These are phyloP conservation scores for Fomitopsis pinicola DNA, from an alignment of 1,284 basidiomycete genomes.

Conservation along the genomic window DNA sequence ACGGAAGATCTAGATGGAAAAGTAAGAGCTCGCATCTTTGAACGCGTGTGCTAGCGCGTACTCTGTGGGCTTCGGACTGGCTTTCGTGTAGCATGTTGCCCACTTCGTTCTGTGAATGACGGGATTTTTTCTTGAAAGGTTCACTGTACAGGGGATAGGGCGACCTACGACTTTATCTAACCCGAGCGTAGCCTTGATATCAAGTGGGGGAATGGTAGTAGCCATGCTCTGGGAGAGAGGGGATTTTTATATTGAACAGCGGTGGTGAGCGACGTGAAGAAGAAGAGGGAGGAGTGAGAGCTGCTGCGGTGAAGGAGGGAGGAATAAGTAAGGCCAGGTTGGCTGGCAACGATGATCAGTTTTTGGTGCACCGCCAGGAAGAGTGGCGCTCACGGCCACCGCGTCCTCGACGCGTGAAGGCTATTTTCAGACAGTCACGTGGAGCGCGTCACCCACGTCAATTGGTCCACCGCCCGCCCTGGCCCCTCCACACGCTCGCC, in stretches of 20 bases:
- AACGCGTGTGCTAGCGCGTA: constrained; percentile 22
- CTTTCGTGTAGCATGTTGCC: constrained; percentile 58
- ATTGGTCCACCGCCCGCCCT: neutral
- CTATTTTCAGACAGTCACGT: neutral
- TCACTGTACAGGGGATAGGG: neutral
- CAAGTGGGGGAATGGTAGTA: neutral
- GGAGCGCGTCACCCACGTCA: neutral
- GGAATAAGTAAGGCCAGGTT: neutral
- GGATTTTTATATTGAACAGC: neutral
- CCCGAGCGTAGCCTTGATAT: neutral
- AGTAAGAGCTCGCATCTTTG: neutral
- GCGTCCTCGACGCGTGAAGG: neutral
- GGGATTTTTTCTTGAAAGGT: neutral
- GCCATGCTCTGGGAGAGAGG: neutral
- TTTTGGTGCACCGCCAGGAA: neutral
- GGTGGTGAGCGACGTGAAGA: neutral
- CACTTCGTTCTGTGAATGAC: constrained; percentile 28
- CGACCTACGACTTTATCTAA: neutral
- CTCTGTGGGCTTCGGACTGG: constrained; percentile 83
- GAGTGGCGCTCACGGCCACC: neutral
- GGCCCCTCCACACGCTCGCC: neutral
- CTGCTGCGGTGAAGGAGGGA: neutral
- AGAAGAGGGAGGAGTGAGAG: neutral
- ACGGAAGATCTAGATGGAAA: constrained; percentile 57
- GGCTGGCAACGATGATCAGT: constrained; percentile 1